Percentiles rank a stretch among this genome's conserved stretches.
Evolutionary conservation across 345 rosid species (phyloP).

Genomic region (Moricandia moricandioides): DNA sequence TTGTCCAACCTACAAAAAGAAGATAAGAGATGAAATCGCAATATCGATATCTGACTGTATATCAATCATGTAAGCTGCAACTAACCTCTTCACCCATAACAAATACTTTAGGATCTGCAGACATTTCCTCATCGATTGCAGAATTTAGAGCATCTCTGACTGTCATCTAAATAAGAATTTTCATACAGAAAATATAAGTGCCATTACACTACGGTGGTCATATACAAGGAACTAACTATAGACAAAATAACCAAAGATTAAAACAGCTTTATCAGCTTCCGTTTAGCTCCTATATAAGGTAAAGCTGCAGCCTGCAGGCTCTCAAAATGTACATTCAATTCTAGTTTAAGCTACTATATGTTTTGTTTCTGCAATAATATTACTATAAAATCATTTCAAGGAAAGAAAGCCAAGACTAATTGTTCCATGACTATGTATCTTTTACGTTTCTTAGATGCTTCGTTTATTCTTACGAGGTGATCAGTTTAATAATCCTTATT

Average conservation of each 20-base stretch:
- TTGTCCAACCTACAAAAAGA: slow-evolving; percentile 79
- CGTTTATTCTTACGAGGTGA: too few species aligned
- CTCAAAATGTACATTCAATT: background rate
- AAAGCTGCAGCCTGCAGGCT: too few species aligned
- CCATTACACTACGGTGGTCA: background rate
- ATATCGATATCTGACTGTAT: background rate
- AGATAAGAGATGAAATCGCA: background rate
- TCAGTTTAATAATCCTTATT: too few species aligned
- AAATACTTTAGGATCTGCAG: slow-evolving; percentile 91
- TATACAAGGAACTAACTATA: background rate
- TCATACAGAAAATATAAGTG: background rate
- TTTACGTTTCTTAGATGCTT: too few species aligned
- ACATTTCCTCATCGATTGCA: slow-evolving; percentile 94
- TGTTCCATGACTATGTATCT: too few species aligned
- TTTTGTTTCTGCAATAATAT: background rate
- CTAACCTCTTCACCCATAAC: slow-evolving; percentile 95
- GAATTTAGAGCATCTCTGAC: slow-evolving; percentile 82
- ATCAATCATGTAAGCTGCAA: slow-evolving; percentile 11
- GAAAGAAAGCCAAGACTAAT: too few species aligned
- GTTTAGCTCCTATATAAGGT: background rate
- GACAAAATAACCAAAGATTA: background rate
- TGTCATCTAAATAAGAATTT: slow-evolving; percentile 52
- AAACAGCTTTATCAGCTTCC: background rate
- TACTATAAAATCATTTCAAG: too few species aligned
- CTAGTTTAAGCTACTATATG: background rate